phyloP scores from a whole-genome alignment of 2,329 filamentous ascomycete species.

The Gaeumannomyces sp. region DNA sequence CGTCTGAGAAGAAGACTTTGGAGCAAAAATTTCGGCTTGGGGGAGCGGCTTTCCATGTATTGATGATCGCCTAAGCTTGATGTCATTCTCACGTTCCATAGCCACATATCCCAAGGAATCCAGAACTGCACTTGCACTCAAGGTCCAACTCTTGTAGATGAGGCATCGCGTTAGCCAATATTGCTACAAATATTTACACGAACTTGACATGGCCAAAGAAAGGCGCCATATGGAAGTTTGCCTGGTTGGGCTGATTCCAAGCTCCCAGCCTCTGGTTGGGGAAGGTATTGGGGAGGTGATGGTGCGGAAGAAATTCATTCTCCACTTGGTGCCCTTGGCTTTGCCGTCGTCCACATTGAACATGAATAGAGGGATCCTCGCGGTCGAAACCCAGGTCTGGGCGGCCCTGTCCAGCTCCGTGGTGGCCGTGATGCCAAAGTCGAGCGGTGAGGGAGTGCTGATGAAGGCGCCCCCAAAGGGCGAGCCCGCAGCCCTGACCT shows the following conservation, averaged over 20 bases:
- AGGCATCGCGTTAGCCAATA: too few species aligned
- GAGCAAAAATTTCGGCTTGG: too few species aligned
- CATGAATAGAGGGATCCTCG: conserved; percentile 38
- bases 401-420: conserved; percentile 32
- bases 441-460: not conserved
- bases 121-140: too few species aligned
- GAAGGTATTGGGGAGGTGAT: conserved; percentile 34
- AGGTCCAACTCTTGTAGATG: too few species aligned
- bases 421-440: conserved; percentile 22
- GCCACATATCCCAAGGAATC: too few species aligned
- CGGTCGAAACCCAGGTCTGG: conserved; percentile 34
- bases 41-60: too few species aligned
- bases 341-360: conserved; percentile 41
- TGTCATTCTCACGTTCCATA: too few species aligned
- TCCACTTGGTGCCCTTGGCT: conserved; percentile 38
- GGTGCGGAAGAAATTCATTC: conserved; percentile 48
- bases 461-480: conserved; percentile 29
- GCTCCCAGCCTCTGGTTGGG: conserved; percentile 38
- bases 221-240: conserved; percentile 42
- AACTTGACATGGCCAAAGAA: conserved; percentile 37
- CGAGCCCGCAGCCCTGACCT: conserved; percentile 32
- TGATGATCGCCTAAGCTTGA: too few species aligned
- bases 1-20: too few species aligned
- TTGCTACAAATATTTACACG: conserved; percentile 15
- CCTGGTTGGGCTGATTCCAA: conserved; percentile 38